Evolutionary conservation across 163 green algal species (phyloP), one percentile per base, ranked within the genome.

Genomic region (Scenedesmus sp.): DNA sequence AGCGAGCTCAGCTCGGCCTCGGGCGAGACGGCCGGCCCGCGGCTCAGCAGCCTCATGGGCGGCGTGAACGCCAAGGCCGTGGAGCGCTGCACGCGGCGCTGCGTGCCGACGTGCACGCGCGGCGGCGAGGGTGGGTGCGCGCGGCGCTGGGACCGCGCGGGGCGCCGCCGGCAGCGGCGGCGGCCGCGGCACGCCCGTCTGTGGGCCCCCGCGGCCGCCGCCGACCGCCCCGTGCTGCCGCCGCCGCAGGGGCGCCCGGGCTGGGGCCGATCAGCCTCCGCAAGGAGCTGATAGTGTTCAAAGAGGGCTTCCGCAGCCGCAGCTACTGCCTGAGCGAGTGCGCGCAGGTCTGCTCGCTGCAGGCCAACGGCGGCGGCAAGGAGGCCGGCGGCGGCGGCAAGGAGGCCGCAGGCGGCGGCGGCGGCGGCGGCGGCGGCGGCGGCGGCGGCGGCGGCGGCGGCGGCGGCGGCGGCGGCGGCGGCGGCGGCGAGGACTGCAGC

Each of bases 301-400:
- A 94, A 60, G 83, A 91, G 47, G 88, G 88, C 26, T 94, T 91
- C 83, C 65, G 88, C 18, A 86, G 39, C 29, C 47, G 87, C 20
- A 60, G 58, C 29, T 94, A 94, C 70, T 94, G 90, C 82, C 67
- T 94, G 50, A 83, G 58, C 0, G 90, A 94, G 74, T 94, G 89
- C 74, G 84, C 84, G 9, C 71, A 89, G 31, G 85, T 90, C 28
- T 83, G 84, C 45, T 74, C 70, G 6, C 36, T 83, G 2, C 63
- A n/a, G 0, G 67, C 63, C 50, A 78, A 60, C 20, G 51, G 22
- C 5, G 28, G 33, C 57, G 56, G 54, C 34, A 60, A 53, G 18
- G 36, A 47, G 47, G 54, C 50, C 36, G 73, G 48, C 48, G 53
- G 60, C 31, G 42, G 44, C 5, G 31, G 31, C 45, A 72, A 42